These are phyloP conservation scores for Baudoinia panamericana DNA, from an alignment of 495 filamentous ascomycete species.

Conservation along the genomic window DNA sequence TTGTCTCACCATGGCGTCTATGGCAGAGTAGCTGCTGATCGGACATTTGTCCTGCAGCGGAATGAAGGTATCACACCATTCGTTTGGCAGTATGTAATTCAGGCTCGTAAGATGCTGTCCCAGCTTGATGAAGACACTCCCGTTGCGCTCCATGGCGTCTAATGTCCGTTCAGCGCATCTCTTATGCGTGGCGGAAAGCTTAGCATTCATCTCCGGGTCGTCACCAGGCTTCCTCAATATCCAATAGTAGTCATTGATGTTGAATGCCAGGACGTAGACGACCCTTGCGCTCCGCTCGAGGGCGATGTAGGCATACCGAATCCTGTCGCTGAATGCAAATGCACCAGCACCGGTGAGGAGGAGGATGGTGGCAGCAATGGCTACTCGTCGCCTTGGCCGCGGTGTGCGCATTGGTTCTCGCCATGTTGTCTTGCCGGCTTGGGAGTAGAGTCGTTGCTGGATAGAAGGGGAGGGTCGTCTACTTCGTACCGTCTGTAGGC, in stretches of 20 bases:
- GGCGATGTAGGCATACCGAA: slow-evolving; percentile 61
- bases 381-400: slow-evolving; percentile 11
- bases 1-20: slow-evolving; percentile 67
- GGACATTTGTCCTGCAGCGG: slow-evolving; percentile 94
- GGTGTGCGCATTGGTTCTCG: slow-evolving; percentile 3
- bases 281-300: slow-evolving; percentile 67
- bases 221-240: slow-evolving; percentile 33
- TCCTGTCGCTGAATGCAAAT: slow-evolving; percentile 55
- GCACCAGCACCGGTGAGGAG: slow-evolving; percentile 34
- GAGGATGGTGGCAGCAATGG: slow-evolving; percentile 14
- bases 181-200: slow-evolving; percentile 79
- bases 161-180: slow-evolving; percentile 84
- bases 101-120: slow-evolving; percentile 94
- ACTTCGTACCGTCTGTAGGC: neutral
- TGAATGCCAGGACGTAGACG: slow-evolving; percentile 57
- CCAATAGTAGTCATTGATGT: slow-evolving; percentile 68
- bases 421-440: slow-evolving; percentile 19
- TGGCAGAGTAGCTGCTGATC: slow-evolving; percentile 78
- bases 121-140: slow-evolving; percentile 95
- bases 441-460: slow-evolving; percentile 2
- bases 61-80: slow-evolving; percentile 95
- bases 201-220: slow-evolving; percentile 44
- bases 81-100: slow-evolving; percentile 83
- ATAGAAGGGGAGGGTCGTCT: slow-evolving; percentile 2
- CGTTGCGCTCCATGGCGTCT: slow-evolving; percentile 79